Percentiles rank a stretch among this genome's conserved stretches.
Conservation (phyloP, 805 yeast genomes). For the Metschnikowia koreensis region DNA sequence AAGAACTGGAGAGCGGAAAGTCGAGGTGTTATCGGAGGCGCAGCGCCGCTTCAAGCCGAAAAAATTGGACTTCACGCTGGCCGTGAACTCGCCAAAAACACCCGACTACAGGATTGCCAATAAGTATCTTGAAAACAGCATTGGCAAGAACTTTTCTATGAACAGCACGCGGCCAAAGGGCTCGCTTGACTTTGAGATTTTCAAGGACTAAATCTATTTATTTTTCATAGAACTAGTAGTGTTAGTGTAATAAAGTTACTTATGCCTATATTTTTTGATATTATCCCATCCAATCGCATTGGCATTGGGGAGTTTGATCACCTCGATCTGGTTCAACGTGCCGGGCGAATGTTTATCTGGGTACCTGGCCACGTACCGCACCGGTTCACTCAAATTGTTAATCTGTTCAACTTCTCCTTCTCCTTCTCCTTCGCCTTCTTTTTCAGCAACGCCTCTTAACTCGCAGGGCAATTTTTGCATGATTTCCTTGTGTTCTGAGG, state of each 20-base stretch:
- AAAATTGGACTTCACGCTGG: slow-evolving; percentile 18
- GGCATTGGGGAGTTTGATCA: slow-evolving; percentile 43
- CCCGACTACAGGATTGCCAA: slow-evolving; percentile 16
- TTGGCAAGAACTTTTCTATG: slow-evolving; percentile 18
- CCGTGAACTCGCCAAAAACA: slow-evolving; percentile 9
- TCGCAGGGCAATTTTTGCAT: slow-evolving; percentile 33
- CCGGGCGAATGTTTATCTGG: slow-evolving; percentile 35
- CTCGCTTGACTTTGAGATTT: slow-evolving; percentile 16
- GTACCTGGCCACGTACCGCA: slow-evolving; percentile 31
- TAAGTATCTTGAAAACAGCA: slow-evolving; percentile 15
- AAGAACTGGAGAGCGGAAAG: slow-evolving; percentile 15
- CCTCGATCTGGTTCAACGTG: slow-evolving; percentile 35
- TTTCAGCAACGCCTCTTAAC: slow-evolving; percentile 24
- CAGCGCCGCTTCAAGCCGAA: slow-evolving; percentile 16
- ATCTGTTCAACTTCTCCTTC: too few relatives aligned
- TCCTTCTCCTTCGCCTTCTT: slow-evolving; percentile 6
- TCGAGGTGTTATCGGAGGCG: slow-evolving; percentile 12
- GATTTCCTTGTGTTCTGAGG: slow-evolving; percentile 34
- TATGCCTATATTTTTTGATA: slow-evolving; percentile 28
- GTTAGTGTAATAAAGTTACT: neutral
- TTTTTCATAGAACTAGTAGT: too few relatives aligned
- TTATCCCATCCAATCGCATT: slow-evolving; percentile 46
- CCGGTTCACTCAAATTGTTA: slow-evolving; percentile 31
- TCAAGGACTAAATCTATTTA: slow-evolving; percentile 4
- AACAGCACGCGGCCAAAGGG: slow-evolving; percentile 12